Evolutionary conservation across 345 rosid genomes (phyloP).

Genomic region (Boechera stricta): DNA sequence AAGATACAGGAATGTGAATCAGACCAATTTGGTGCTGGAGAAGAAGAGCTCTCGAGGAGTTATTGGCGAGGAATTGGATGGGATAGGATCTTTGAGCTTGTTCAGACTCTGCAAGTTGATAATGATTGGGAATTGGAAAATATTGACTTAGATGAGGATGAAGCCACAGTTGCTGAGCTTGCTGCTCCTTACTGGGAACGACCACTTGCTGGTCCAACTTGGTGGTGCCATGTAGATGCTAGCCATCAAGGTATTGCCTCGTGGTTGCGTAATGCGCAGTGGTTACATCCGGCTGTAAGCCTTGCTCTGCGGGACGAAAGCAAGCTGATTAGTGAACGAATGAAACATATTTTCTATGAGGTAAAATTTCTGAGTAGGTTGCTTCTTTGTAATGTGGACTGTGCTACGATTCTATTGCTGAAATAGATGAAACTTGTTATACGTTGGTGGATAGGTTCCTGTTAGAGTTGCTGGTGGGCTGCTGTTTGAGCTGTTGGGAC

Average conservation of each 20-base stretch:
- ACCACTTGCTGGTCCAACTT: slow-evolving; percentile 61
- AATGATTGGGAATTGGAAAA: slow-evolving; percentile 46
- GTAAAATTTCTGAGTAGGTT: slow-evolving; percentile 31
- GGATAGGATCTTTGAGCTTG: slow-evolving; percentile 60
- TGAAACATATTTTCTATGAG: slow-evolving; percentile 74
- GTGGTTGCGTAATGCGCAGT: slow-evolving; percentile 60
- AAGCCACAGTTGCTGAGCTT: slow-evolving; percentile 58
- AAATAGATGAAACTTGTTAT: slow-evolving; percentile 7
- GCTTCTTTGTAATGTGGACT: slow-evolving; percentile 7
- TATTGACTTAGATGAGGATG: slow-evolving; percentile 42
- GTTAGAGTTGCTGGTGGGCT: slow-evolving; percentile 71
- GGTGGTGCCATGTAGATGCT: slow-evolving; percentile 73
- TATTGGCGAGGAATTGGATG: slow-evolving; percentile 67
- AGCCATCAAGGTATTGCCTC: slow-evolving; percentile 48
- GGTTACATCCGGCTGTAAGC: slow-evolving; percentile 70
- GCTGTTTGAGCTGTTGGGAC: slow-evolving; percentile 73
- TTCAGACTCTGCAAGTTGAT: slow-evolving; percentile 54
- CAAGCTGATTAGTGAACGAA: slow-evolving; percentile 64
- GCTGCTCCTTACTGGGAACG: slow-evolving; percentile 67
- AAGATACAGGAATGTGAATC: slow-evolving; percentile 20
- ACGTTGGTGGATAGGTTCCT: slow-evolving; percentile 56
- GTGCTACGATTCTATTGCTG: not conserved
- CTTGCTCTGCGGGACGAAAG: slow-evolving; percentile 60
- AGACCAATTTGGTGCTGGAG: slow-evolving; percentile 13
- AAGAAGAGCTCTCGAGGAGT: slow-evolving; percentile 46